These are phyloP conservation scores for Verticillium albo-atrum DNA, from an alignment of 2,329 filamentous ascomycete genomes.

Conservation along the genomic window DNA sequence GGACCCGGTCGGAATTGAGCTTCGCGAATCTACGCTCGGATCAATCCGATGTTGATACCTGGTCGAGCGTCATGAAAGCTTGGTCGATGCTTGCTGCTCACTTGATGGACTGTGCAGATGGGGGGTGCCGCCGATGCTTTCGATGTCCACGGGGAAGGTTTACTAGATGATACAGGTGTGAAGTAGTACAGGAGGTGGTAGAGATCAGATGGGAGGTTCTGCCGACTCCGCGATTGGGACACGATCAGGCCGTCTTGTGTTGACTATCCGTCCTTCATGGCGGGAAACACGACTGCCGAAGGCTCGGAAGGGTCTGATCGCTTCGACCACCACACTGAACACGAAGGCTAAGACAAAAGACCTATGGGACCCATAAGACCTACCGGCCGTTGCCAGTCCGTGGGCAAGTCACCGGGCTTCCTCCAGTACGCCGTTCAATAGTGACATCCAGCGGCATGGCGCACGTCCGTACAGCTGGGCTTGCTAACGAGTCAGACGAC, in stretches of 20 bases:
- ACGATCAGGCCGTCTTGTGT: neutral
- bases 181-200: neutral
- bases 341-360: neutral
- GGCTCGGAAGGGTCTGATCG: neutral
- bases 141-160: neutral
- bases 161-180: neutral
- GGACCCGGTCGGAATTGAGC: neutral
- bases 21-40: neutral
- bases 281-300: neutral
- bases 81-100: neutral
- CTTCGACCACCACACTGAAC: neutral
- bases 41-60: neutral
- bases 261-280: neutral
- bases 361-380: neutral
- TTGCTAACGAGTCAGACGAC: neutral
- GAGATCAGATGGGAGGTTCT: neutral
- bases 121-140: neutral
- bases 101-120: neutral
- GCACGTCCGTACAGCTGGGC: neutral
- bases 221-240: neutral
- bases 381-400: too few relatives aligned
- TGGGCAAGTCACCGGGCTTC: neutral
- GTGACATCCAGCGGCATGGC: neutral
- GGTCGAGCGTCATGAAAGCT: neutral
- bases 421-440: neutral